These are phyloP conservation scores for Penicillium robsamsonii DNA, from an alignment of 495 filamentous ascomycete species.

Conservation along the genomic window DNA sequence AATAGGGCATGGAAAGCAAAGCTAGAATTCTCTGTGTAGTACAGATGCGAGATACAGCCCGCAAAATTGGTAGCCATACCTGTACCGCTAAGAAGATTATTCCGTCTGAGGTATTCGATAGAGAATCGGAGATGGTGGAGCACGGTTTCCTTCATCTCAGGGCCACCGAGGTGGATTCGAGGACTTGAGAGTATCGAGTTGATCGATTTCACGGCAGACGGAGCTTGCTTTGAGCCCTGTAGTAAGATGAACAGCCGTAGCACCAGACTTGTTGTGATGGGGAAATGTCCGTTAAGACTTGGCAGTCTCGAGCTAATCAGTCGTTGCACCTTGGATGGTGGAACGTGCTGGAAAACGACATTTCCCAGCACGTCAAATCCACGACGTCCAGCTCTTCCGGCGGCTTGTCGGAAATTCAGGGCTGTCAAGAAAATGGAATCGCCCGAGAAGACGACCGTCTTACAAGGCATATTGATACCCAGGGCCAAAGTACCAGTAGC, in stretches of 20 bases:
- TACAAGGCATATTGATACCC: slow-evolving; percentile 85
- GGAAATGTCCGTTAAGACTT: slow-evolving; percentile 74
- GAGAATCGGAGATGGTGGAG: slow-evolving; percentile 76
- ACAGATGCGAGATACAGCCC: slow-evolving; percentile 63
- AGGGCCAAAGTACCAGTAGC: slow-evolving; percentile 74
- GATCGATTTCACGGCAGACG: slow-evolving; percentile 59
- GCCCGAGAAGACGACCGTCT: slow-evolving; percentile 73
- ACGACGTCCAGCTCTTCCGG: slow-evolving; percentile 74
- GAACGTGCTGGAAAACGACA: slow-evolving; percentile 68
- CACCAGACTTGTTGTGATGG: slow-evolving; percentile 69
- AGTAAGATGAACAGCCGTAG: slow-evolving; percentile 66
- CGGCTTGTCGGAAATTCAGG: slow-evolving; percentile 71
- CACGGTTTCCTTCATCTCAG: slow-evolving; percentile 59
- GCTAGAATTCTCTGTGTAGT: slow-evolving; percentile 67
- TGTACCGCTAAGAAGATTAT: slow-evolving; percentile 55
- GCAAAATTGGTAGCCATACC: slow-evolving; percentile 71
- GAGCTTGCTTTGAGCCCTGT: slow-evolving; percentile 58
- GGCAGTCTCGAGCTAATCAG: slow-evolving; percentile 70
- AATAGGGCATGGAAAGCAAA: slow-evolving; percentile 76
- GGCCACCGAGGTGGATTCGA: slow-evolving; percentile 64
- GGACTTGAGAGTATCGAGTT: slow-evolving; percentile 66
- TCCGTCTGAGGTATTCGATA: slow-evolving; percentile 72
- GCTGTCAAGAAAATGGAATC: slow-evolving; percentile 70
- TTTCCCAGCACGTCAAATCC: slow-evolving; percentile 80
- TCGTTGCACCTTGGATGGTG: slow-evolving; percentile 52